Conservation (phyloP, 148 eudicot species). For the Vaccinium myrtillus region DNA sequence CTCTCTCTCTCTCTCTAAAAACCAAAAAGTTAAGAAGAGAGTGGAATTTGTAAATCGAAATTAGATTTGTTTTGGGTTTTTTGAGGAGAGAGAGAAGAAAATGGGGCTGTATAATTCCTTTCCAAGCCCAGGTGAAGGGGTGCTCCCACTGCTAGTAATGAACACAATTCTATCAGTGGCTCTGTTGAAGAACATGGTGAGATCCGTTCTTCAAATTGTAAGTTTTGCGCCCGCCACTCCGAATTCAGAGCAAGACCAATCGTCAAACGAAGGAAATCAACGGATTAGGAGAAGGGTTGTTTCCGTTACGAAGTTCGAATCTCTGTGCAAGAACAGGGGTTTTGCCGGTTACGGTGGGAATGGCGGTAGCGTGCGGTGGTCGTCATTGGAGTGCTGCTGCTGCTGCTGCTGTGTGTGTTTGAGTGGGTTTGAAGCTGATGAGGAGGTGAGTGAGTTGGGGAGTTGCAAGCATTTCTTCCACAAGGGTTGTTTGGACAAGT, state of each 20-base stretch:
- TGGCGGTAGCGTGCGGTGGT: background rate
- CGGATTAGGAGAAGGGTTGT: slow-evolving; percentile 16
- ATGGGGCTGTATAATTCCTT: slow-evolving; percentile 65
- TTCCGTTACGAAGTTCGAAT: slow-evolving; percentile 35
- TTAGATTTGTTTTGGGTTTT: background rate
- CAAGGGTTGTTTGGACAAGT: slow-evolving; percentile 58
- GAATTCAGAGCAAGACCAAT: slow-evolving; percentile 31
- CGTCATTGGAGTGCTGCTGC: slow-evolving; percentile 47
- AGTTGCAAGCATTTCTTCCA: slow-evolving; percentile 86
- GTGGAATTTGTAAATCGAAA: too few relatives aligned
- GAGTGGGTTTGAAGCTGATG: slow-evolving; percentile 47
- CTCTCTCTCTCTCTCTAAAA: background rate
- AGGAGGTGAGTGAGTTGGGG: slow-evolving; percentile 62
- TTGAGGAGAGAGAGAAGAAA: background rate
- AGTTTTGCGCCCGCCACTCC: background rate
- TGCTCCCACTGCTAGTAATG: slow-evolving; percentile 57
- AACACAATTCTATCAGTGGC: slow-evolving; percentile 54
- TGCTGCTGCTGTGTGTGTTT: slow-evolving; percentile 42
- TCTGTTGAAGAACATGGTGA: slow-evolving; percentile 47
- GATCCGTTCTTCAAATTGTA: slow-evolving; percentile 35
- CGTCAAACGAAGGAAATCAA: background rate
- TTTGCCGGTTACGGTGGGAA: background rate
- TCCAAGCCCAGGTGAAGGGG: slow-evolving; percentile 53
- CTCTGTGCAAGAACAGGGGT: slow-evolving; percentile 14
- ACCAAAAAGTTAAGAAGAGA: too few relatives aligned